phyloP scores from a whole-genome alignment of 345 rosid genomes.

The Iberis pinnata region DNA sequence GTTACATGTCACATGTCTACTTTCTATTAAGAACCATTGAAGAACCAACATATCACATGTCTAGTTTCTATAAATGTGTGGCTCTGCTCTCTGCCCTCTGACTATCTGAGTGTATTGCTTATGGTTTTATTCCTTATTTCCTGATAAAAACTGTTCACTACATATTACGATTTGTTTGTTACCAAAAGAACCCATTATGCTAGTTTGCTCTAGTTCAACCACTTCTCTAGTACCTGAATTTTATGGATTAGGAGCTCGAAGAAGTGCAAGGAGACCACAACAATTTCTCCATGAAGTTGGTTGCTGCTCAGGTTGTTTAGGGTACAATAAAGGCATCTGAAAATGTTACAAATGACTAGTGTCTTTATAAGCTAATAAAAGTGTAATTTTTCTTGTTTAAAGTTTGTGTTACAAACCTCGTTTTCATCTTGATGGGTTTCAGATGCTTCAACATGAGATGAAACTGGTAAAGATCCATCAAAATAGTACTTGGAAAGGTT shows the following conservation, averaged over 20 bases:
- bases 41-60: neutral
- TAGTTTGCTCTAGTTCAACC: neutral
- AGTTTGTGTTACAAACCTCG: conserved; percentile 36
- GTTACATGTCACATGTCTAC: neutral
- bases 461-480: conserved; percentile 22
- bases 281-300: conserved; percentile 64
- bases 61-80: neutral
- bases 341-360: too few relatives aligned
- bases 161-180: neutral
- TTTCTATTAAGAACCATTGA: conserved; percentile 1
- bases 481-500: conserved; percentile 25
- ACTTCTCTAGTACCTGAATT: too few relatives aligned
- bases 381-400: neutral
- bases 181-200: neutral
- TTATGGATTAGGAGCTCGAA: conserved; percentile 27
- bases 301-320: too few relatives aligned
- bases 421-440: conserved; percentile 31
- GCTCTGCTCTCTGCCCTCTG: too few relatives aligned
- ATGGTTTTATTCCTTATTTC: neutral
- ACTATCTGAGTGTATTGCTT: neutral
- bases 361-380: too few relatives aligned
- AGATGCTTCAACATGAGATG: conserved; percentile 16
- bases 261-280: conserved; percentile 61
- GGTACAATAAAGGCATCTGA: too few relatives aligned
- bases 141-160: neutral